Evolutionary conservation across 495 filamentous ascomycete species (phyloP).

Genomic region (Cryomyces minteri): DNA sequence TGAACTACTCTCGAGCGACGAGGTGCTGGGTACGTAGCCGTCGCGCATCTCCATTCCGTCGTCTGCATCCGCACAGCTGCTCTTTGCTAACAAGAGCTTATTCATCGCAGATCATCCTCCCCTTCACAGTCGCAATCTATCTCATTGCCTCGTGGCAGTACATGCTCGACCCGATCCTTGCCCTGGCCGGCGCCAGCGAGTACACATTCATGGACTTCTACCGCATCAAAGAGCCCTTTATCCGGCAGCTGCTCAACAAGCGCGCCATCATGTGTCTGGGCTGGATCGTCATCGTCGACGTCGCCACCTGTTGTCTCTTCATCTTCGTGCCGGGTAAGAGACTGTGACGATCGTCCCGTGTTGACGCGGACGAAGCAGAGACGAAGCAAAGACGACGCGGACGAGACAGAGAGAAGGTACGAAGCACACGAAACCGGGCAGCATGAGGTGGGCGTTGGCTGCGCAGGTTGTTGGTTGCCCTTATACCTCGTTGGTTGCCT

Average conservation of each 20-base stretch:
- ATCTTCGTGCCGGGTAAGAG: constrained; percentile 84
- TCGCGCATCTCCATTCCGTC: background rate
- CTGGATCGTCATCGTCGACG: constrained; percentile 54
- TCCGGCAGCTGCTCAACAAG: constrained; percentile 64
- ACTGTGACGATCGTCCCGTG: constrained; percentile 29
- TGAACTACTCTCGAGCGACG: constrained; percentile 52
- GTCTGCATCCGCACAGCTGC: background rate
- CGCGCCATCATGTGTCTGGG: constrained; percentile 58
- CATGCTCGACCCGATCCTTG: constrained; percentile 78
- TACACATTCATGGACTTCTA: constrained; percentile 87
- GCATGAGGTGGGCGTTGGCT: too few relatives aligned
- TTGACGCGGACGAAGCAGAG: too few relatives aligned
- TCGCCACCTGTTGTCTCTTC: constrained; percentile 63
- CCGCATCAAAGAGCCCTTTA: constrained; percentile 71
- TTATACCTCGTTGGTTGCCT: too few relatives aligned
- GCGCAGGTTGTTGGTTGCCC: too few relatives aligned
- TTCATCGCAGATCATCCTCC: constrained; percentile 56
- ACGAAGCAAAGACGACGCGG: too few relatives aligned
- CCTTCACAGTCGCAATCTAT: constrained; percentile 81
- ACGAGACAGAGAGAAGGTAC: too few relatives aligned
- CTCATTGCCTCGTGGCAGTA: constrained; percentile 83
- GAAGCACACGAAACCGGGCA: too few relatives aligned
- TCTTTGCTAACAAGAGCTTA: background rate
- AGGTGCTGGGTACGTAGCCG: constrained; percentile 57
- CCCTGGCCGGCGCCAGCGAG: constrained; percentile 76